Evolutionary conservation across 2,329 filamentous ascomycete genomes (phyloP), one percentile per base, ranked within the genome.

Genomic region (Colletotrichum sp.): DNA sequence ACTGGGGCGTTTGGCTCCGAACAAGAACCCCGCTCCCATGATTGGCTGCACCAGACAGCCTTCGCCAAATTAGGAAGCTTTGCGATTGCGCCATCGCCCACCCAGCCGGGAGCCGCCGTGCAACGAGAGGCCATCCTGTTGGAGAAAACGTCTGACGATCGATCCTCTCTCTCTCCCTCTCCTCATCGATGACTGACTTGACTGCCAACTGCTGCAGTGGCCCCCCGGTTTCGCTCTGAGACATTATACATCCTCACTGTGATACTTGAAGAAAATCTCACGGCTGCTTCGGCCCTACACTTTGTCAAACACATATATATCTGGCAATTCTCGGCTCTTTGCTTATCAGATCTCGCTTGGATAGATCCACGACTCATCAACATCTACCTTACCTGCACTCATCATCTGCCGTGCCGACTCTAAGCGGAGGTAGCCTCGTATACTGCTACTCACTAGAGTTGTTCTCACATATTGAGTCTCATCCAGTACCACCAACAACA

Each of bases 31-130:
- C 64, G 64, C 57, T 25, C 59, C 9, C 28, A 25, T 76, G 74
- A 76, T 76, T 76, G 74, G 74, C 60, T 55, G 52, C 60, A 22
- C 25, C 65, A 25, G 36, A 70, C 52, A 71, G 72, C 65, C 74
- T 66, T 74, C 71, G 72, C 74, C 71, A 39, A 76, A 76, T 76
- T 76, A 74, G 74, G 74, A 76, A 76, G 65, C 74, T 74, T 74
- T 66, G 74, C 67, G 71, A 74, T 76, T 74, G 74, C 74, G 74
- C 74, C 74, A 76, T 76, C 74, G 72, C 71, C 71, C 71, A 71
- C 71, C 19, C 60, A 22, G 66, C 63, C 66, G 55, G 65, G 65
- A 74, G 71, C 71, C 74, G 55, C 71, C 71, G 71, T 74, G 69
- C 61, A 8, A 34, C 25, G 48, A 48, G 63, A 55, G 64, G 30